Conservation (phyloP, 306 rosid genomes). For the Ochetophila trinervis region DNA sequence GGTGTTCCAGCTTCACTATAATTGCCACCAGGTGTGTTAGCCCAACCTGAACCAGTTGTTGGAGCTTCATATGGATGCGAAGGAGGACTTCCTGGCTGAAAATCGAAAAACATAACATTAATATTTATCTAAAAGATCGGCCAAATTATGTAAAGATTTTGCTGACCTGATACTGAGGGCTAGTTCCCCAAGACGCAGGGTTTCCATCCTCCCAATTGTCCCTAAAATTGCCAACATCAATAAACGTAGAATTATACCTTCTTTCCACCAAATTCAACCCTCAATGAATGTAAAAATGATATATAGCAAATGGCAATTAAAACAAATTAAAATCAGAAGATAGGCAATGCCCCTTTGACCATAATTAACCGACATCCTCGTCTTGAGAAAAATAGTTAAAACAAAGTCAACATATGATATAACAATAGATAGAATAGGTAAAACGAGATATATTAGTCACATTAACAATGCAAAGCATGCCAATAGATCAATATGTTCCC, state of each 20-base stretch:
- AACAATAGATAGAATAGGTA: background rate
- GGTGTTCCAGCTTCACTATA: slow-evolving; percentile 98
- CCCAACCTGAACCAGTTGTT: slow-evolving; percentile 99
- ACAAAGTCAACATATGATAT: background rate
- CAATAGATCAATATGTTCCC: too few species aligned
- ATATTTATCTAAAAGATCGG: background rate
- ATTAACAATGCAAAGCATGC: too few species aligned
- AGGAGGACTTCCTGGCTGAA: slow-evolving; percentile 94
- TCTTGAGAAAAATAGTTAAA: too few species aligned
- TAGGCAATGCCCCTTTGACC: too few species aligned
- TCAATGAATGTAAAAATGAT: too few species aligned
- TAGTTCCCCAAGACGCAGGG: slow-evolving; percentile 93
- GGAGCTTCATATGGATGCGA: slow-evolving; percentile 92
- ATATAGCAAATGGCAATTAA: too few species aligned
- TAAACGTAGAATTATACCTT: too few species aligned
- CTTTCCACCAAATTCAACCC: too few species aligned
- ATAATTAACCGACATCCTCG: too few species aligned
- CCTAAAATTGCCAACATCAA: slow-evolving; percentile 51
- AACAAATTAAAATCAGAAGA: too few species aligned
- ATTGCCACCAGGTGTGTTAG: slow-evolving; percentile 85
- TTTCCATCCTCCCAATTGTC: slow-evolving; percentile 99
- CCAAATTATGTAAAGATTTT: slow-evolving; percentile 7
- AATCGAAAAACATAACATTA: background rate
- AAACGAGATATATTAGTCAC: background rate
- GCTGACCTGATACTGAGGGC: slow-evolving; percentile 92